Evolutionary conservation across 805 yeast species (phyloP).

Genomic region (Wickerhamomyces hampshirensis): DNA sequence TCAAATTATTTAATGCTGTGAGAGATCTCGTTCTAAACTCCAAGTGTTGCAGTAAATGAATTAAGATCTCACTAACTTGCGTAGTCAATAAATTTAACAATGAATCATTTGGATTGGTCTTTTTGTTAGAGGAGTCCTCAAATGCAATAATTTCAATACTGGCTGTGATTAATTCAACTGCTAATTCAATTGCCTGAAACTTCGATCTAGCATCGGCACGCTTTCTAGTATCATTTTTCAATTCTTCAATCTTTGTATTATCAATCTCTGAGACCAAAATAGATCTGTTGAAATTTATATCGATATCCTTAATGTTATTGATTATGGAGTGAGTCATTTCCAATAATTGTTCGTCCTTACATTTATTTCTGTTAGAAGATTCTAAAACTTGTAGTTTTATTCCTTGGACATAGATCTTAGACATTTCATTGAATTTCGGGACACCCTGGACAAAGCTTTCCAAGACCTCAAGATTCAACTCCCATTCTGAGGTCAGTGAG

Average conservation of each 20-base stretch:
- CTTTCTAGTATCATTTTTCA: conserved; percentile 34
- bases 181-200: conserved; percentile 61
- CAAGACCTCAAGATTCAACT: conserved; percentile 13
- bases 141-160: conserved; percentile 53
- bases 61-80: conserved; percentile 32
- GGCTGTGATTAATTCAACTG: conserved; percentile 74
- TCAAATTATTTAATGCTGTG: conserved; percentile 65
- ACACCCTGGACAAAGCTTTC: conserved; percentile 8
- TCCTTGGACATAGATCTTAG: conserved; percentile 32
- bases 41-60: conserved; percentile 36
- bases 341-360: conserved; percentile 18
- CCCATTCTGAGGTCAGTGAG: conserved; percentile 13
- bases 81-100: conserved; percentile 15
- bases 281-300: conserved; percentile 29
- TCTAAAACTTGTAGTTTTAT: conserved; percentile 34
- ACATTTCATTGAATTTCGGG: conserved; percentile 26
- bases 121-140: conserved; percentile 8
- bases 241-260: conserved; percentile 26
- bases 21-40: conserved; percentile 52
- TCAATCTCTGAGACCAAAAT: conserved; percentile 26
- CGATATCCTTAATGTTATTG: conserved; percentile 25
- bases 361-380: conserved; percentile 15
- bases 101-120: conserved; percentile 5
- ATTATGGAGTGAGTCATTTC: conserved; percentile 23
- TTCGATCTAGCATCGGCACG: conserved; percentile 44